Base-by-base conservation (phyloP, 208 protist genomes). In the Trypanosoma brucei region DNA sequence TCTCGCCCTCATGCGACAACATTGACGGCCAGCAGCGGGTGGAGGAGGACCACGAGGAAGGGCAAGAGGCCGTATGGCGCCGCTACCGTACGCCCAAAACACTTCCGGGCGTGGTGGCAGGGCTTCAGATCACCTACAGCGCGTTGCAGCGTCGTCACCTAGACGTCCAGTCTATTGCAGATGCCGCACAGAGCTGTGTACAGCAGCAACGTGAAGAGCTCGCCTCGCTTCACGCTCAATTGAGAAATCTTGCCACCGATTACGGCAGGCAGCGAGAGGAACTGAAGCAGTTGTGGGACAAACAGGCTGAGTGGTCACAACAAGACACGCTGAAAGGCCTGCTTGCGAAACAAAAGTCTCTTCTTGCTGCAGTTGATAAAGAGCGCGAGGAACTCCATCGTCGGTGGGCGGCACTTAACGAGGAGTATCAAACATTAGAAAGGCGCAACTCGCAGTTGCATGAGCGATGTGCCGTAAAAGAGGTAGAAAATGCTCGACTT, bases 381-480 rank as follows among this genome's bases (percentile, higher is more conserved):
- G 81, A 91, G 60, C 76, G 84, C 14, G 73, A 81, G 51, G 74
- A 61, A 33, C 75, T 91, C 68, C 78, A 68, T 14, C 50, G 55
- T 11, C 74, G 78, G 54, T 86, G 79, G 86, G 62, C 63, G n/a
- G 59, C 54, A 3, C 64, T 88, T 11, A 87, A 72, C 44, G 70
- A 68, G 14, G 78, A 92, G 51, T 92, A 88, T 70, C 78, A 85
- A 45, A 59, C 71, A 1, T 62, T 90, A 22, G 86, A 93, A 63
- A 67, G 75, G 38, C 80, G 83, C 59, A 93, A 90, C 57, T 82
- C 74, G 9, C 58, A 75, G 40, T 64, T 93, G 70, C 86, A 93
- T 65, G 83, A 81, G 51, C 83, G 86, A 7, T 93, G 86, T 51
- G 72, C 79, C 0, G 75, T 59, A 39, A 90, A 90, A 58, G 86